These are phyloP conservation scores for Funneliformis caledonium DNA, from an alignment of 371 early-diverging fungal genomes.

Conservation along the genomic window DNA sequence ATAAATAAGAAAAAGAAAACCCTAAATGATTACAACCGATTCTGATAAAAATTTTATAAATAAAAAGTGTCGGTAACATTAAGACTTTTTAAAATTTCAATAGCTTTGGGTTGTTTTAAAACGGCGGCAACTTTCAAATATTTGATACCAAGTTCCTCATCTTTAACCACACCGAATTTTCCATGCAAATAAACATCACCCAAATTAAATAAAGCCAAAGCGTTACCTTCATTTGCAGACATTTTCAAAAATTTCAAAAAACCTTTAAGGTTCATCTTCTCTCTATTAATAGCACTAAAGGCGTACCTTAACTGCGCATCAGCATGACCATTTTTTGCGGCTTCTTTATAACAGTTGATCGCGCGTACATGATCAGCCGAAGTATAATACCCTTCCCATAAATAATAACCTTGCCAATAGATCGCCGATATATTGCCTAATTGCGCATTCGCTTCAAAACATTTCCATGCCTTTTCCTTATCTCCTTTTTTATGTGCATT, in stretches of 20 bases:
- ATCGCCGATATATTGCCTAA: background rate
- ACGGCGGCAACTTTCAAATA: slow-evolving; percentile 39
- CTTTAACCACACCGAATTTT: slow-evolving; percentile 23
- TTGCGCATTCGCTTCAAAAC: slow-evolving; percentile 25
- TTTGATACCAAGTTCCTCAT: slow-evolving; percentile 18
- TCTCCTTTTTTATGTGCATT: slow-evolving; percentile 12
- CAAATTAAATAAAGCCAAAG: slow-evolving; percentile 21
- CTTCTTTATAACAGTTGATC: background rate
- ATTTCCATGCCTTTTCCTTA: slow-evolving; percentile 14
- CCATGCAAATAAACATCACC: slow-evolving; percentile 35
- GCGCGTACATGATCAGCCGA: background rate
- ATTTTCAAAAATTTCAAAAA: slow-evolving; percentile 23
- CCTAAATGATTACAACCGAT: too few species aligned
- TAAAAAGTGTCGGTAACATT: background rate
- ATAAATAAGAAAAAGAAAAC: too few species aligned
- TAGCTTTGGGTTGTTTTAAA: slow-evolving; percentile 30
- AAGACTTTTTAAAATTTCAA: slow-evolving; percentile 7
- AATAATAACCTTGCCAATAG: slow-evolving; percentile 36
- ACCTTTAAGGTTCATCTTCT: slow-evolving; percentile 3
- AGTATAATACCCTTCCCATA: slow-evolving; percentile 6
- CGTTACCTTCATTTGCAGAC: slow-evolving; percentile 27
- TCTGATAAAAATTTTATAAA: too few species aligned
- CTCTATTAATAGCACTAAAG: background rate
- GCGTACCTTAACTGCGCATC: slow-evolving; percentile 34
- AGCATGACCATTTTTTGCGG: slow-evolving; percentile 22